Conservation (phyloP, 1,139 yeast species). For the Magnusiomyces suaveolens region DNA sequence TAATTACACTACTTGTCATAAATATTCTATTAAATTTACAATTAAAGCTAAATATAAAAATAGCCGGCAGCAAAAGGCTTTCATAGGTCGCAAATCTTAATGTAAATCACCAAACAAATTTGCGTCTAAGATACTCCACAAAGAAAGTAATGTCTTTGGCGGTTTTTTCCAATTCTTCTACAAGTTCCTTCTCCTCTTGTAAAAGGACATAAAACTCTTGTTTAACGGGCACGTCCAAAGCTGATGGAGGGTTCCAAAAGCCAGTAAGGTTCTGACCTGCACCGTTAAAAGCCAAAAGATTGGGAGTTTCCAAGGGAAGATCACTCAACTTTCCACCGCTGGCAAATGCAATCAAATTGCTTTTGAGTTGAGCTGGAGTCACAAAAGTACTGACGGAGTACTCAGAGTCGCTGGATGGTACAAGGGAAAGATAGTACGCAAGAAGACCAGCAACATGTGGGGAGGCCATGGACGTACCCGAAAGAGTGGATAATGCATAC, state of each 20-base stretch:
- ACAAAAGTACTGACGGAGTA: slow-evolving; percentile 50
- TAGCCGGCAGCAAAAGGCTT: too few species aligned
- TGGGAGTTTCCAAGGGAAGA: slow-evolving; percentile 77
- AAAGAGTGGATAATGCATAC: slow-evolving; percentile 75
- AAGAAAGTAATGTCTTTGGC: slow-evolving; percentile 19
- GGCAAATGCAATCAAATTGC: slow-evolving; percentile 73
- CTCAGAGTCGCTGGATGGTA: slow-evolving; percentile 76
- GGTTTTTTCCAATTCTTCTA: slow-evolving; percentile 19
- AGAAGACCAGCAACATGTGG: slow-evolving; percentile 89
- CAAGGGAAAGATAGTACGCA: slow-evolving; percentile 80
- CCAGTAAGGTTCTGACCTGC: slow-evolving; percentile 71
- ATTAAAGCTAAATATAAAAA: too few species aligned
- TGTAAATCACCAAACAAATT: not conserved
- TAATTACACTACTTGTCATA: not conserved
- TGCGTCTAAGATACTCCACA: slow-evolving; percentile 19
- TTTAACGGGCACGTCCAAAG: slow-evolving; percentile 15
- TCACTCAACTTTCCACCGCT: slow-evolving; percentile 60
- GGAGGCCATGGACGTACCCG: slow-evolving; percentile 99
- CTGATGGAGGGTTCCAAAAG: slow-evolving; percentile 44
- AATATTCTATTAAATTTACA: too few species aligned
- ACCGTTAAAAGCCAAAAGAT: slow-evolving; percentile 85
- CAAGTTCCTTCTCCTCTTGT: slow-evolving; percentile 18
- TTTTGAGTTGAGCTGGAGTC: slow-evolving; percentile 81
- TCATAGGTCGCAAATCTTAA: not conserved
- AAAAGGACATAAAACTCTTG: slow-evolving; percentile 20